Evolutionary conservation across 2,329 filamentous ascomycete species (phyloP).

Genomic region (Allantophomopsis cytisporea): DNA sequence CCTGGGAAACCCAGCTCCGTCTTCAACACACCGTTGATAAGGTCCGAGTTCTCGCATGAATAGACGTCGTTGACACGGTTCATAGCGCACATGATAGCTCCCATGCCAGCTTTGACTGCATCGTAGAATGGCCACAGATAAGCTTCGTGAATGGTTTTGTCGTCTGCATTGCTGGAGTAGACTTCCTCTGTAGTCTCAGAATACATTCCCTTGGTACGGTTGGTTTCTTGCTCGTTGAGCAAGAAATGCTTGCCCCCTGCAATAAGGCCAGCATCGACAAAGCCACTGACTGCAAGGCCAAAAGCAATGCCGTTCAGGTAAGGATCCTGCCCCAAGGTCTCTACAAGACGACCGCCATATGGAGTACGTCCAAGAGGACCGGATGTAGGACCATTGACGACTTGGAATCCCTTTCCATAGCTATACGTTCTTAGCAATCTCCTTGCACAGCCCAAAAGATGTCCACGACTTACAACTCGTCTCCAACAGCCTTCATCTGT

Average conservation of each 20-base stretch:
- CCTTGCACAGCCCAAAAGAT: too few relatives aligned
- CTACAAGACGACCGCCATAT: constrained; percentile 2
- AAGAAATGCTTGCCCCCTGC: constrained; percentile 67
- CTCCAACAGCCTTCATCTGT: too few relatives aligned
- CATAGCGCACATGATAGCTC: constrained; percentile 39
- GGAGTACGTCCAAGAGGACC: constrained; percentile 7
- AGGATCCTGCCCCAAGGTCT: too few relatives aligned
- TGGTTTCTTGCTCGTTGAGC: constrained; percentile 56
- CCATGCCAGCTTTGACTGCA: constrained; percentile 58
- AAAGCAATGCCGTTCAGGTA: too few relatives aligned
- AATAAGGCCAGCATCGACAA: constrained; percentile 73
- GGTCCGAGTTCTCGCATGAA: constrained; percentile 63
- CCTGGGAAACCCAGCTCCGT: constrained; percentile 71
- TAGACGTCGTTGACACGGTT: constrained; percentile 76
- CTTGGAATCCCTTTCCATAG: constrained; percentile 2
- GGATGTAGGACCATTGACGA: constrained; percentile 5
- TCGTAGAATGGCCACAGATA: constrained; percentile 45
- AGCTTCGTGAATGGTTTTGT: constrained; percentile 45
- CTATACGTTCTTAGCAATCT: too few relatives aligned
- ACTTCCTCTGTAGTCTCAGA: constrained; percentile 13
- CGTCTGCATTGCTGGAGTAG: constrained; percentile 47
- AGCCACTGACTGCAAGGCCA: constrained; percentile 36
- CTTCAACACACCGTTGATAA: constrained; percentile 66
- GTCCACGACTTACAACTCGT: too few relatives aligned
- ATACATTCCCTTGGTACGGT: constrained; percentile 18